Evolutionary conservation across 2,329 filamentous ascomycete species (phyloP).

Genomic region (Pezicula carpinea): DNA sequence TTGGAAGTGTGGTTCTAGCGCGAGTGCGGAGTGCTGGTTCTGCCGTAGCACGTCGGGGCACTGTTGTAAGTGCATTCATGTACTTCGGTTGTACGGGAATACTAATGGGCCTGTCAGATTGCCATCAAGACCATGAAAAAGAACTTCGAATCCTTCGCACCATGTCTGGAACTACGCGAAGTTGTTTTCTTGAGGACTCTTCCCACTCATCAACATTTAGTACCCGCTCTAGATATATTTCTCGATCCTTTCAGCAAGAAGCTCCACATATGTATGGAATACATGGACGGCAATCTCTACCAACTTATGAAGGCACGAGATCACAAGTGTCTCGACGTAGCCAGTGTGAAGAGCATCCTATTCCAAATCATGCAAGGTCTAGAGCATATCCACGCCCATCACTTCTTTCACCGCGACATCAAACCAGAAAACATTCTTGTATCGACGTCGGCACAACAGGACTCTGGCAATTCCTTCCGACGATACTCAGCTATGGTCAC

Average conservation of each 20-base stretch:
- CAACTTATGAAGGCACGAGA: constrained; percentile 98
- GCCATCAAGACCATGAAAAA: constrained; percentile 99
- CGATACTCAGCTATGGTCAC: constrained; percentile 92
- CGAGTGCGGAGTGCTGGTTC: constrained; percentile 87
- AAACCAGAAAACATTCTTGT: constrained; percentile 99
- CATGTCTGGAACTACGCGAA: constrained; percentile 89
- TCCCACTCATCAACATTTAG: constrained; percentile 82
- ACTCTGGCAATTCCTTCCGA: constrained; percentile 79
- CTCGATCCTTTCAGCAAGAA: constrained; percentile 94
- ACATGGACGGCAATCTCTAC: constrained; percentile 99
- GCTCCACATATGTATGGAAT: constrained; percentile 98
- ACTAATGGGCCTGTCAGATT: constrained; percentile 52
- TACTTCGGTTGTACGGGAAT: constrained; percentile 4
- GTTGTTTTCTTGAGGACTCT: constrained; percentile 93
- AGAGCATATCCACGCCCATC: constrained; percentile 94
- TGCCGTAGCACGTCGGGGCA: constrained; percentile 82
- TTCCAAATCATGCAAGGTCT: constrained; percentile 95
- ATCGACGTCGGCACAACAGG: constrained; percentile 75
- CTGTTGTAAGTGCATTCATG: constrained; percentile 63
- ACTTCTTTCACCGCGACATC: constrained; percentile 98
- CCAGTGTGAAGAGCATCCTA: constrained; percentile 93
- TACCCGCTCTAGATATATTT: constrained; percentile 98
- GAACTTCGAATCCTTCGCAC: constrained; percentile 86
- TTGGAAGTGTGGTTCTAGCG: constrained; percentile 90
- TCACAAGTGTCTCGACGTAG: constrained; percentile 86